Conservation (phyloP, 306 rosid species). For the Malus sylvestris region DNA sequence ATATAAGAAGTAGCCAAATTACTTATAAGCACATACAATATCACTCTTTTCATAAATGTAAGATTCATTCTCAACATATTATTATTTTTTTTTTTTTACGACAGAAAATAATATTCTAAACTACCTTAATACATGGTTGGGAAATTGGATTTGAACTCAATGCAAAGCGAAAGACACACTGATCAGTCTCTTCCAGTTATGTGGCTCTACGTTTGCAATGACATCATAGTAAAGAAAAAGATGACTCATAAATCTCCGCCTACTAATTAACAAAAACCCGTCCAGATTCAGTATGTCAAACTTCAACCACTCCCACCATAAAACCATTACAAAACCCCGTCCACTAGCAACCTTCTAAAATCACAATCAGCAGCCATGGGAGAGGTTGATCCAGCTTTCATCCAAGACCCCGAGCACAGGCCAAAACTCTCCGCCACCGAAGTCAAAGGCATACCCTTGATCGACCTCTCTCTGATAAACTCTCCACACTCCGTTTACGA, state of each 20-base stretch:
- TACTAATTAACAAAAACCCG: neutral
- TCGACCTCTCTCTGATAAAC: conserved; percentile 23
- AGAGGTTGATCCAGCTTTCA: conserved; percentile 39
- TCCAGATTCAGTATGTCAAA: conserved; percentile 13
- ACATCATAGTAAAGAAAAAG: neutral
- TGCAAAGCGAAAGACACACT: too few relatives aligned
- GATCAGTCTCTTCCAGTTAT: neutral
- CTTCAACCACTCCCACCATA: neutral
- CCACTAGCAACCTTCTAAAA: neutral
- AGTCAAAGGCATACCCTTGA: conserved; percentile 46
- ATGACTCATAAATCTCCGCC: neutral
- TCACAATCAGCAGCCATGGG: conserved; percentile 30
- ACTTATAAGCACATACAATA: too few relatives aligned
- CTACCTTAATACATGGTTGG: too few relatives aligned
- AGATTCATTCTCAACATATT: too few relatives aligned
- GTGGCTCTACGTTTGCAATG: neutral
- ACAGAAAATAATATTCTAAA: too few relatives aligned
- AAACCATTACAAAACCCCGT: neutral
- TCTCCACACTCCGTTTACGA: neutral
- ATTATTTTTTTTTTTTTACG: too few relatives aligned
- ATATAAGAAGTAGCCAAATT: too few relatives aligned
- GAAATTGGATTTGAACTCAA: too few relatives aligned
- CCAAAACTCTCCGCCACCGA: conserved; percentile 31
- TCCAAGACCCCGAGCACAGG: conserved; percentile 60
- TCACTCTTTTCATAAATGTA: too few relatives aligned